Percentiles rank a stretch among this genome's conserved stretches.
These are phyloP conservation scores for Sicyos baderoa DNA, from an alignment of 306 rosid species.

Conservation along the genomic window DNA sequence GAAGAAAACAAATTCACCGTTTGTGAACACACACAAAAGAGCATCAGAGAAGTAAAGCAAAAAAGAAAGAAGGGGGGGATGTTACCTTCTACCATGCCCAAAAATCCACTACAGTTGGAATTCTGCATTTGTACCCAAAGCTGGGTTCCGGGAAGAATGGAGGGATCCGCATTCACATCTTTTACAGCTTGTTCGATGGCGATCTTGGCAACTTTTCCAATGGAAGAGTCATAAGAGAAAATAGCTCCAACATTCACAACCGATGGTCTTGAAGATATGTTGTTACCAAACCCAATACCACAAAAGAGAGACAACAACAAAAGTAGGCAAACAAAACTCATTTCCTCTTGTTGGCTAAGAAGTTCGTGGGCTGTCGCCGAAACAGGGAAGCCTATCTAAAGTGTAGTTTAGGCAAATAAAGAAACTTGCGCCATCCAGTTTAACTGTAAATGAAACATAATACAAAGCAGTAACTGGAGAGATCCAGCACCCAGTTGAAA, in stretches of 20 bases:
- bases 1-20: background rate
- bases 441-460: background rate
- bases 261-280: constrained; percentile 46
- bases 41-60: constrained; percentile 6
- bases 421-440: background rate
- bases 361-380: too few species aligned
- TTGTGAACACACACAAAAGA: background rate
- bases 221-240: constrained; percentile 54
- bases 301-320: constrained; percentile 21
- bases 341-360: too few species aligned
- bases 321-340: constrained; percentile 34
- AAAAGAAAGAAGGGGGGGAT: background rate
- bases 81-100: constrained; percentile 78
- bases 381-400: too few species aligned
- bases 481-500: background rate
- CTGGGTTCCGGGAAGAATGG: constrained; percentile 47
- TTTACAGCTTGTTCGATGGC: constrained; percentile 76
- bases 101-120: constrained; percentile 78
- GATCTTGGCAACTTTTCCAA: constrained; percentile 71
- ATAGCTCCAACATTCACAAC: constrained; percentile 65
- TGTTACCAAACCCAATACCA: constrained; percentile 23
- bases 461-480: background rate
- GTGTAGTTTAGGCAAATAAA: constrained; percentile 3
- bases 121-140: constrained; percentile 35
- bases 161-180: constrained; percentile 66